phyloP scores from a whole-genome alignment of 176 grass and related monocot genomes.

The Elaeis guineensis region DNA sequence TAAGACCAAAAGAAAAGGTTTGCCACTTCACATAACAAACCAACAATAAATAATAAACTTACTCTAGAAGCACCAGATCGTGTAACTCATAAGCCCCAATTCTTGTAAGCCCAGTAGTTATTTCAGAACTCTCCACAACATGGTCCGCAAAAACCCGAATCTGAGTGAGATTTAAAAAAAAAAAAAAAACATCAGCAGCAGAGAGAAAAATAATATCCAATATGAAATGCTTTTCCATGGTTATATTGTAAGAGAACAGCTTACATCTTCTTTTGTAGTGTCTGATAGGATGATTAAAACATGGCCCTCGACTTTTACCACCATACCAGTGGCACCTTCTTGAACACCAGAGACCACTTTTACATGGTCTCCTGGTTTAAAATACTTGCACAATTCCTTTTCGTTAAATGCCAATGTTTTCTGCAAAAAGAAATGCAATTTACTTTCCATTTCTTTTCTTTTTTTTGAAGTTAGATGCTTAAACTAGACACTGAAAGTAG shows the following conservation, averaged over 20 bases:
- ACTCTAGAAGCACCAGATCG: conserved; percentile 95
- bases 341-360: conserved; percentile 91
- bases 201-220: no score
- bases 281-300: conserved; percentile 88
- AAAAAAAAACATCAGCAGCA: conserved; percentile 4
- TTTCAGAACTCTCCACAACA: conserved; percentile 96
- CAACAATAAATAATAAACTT: conserved; percentile 24
- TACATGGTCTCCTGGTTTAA: conserved; percentile 94
- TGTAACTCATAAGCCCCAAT: conserved; percentile 95
- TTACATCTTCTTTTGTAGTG: conserved; percentile 89
- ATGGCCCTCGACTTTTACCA: conserved; percentile 91
- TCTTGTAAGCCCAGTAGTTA: conserved; percentile 81
- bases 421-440: conserved; percentile 23
- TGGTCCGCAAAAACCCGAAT: conserved; percentile 88
- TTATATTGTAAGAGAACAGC: conserved; percentile 1
- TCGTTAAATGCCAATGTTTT: conserved; percentile 92
- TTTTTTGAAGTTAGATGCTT: no score
- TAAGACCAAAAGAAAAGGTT: background rate
- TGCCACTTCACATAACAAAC: background rate
- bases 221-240: no score
- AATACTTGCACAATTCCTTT: conserved; percentile 91
- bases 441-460: no score
- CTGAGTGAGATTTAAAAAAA: conserved; percentile 31
- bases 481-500: no score
- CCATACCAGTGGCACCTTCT: conserved; percentile 92